Base-by-base conservation (phyloP, 345 rosid species). In the Populus deltoides region DNA sequence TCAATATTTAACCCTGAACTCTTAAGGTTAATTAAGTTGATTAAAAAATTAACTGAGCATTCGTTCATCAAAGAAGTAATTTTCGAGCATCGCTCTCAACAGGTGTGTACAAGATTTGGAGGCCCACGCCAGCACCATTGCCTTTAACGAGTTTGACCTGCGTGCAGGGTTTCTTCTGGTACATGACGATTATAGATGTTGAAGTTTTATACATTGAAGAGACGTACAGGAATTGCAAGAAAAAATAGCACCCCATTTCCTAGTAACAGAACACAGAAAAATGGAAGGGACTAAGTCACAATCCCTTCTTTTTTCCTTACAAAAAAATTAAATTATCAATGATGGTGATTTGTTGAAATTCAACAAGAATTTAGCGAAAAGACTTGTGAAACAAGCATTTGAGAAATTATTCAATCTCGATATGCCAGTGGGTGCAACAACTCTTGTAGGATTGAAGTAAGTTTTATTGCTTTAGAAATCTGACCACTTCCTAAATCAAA, bases 371-470 rank as follows among this genome's bases (percentile, higher is more conserved):
- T 66, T 31, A 68, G 51, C 27, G 17, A 70, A 75, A 78, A 85
- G 76, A 78, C 87, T 85, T 88, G 72, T 75, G 69, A 79, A 81
- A 74, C 84, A 88, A 88, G 93, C 83, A 79, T 70, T 27, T 17
- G 55, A 77, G 76, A 72, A 77, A 51, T 69, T 20, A 62, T 74
- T 75, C 68, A 47, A 47, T 57, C 57, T 70, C 47, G 69, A 75
- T 78, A 47, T 76, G 84, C 82, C 16, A 90, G 94, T 88, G 89
- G 92, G 92, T 86, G 89, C 86, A 89, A 88, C 94, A 78, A 90
- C 92, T 88, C 35, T 18, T 38, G 33, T 25, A 73, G 85, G 77
- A 84, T 84, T 85, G 84, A 85, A 71, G 86, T 13, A 78, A 85
- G 78, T 71, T 36, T 74, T 27, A 27, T 27, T 51, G 71, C 73